Conservation (phyloP, 2,329 filamentous ascomycete genomes). For the Aspergillus fructus region DNA sequence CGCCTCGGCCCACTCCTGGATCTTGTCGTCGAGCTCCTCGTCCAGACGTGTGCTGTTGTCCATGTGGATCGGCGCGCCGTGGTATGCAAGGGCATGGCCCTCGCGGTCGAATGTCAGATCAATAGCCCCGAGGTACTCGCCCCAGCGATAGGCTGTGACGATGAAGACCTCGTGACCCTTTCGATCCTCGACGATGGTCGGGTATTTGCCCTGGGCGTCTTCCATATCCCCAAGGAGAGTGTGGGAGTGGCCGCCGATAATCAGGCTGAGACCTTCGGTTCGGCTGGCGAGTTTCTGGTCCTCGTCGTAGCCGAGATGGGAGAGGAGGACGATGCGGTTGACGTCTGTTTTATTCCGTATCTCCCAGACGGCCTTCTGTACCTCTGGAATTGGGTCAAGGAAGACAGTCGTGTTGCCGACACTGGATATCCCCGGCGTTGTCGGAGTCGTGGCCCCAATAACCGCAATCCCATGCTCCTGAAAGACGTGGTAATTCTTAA, state of each 20-base stretch:
- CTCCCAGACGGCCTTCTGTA: slow-evolving; percentile 4
- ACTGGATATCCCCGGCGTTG: background rate
- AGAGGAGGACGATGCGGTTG: slow-evolving; percentile 5
- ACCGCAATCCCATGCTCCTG: background rate
- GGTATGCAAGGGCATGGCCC: slow-evolving; percentile 3
- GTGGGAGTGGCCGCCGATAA: slow-evolving; percentile 4
- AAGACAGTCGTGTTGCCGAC: slow-evolving; percentile 4
- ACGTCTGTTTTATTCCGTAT: slow-evolving; percentile 1
- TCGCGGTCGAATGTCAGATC: slow-evolving; percentile 2
- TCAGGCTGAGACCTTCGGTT: slow-evolving; percentile 3
- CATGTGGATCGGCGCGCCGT: slow-evolving; percentile 8
- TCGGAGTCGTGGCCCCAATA: background rate
- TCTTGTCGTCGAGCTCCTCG: background rate
- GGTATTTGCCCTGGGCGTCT: background rate
- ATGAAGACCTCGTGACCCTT: background rate
- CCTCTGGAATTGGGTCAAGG: background rate
- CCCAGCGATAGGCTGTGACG: slow-evolving; percentile 6
- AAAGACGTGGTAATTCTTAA: slow-evolving; percentile 6
- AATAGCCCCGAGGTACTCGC: slow-evolving; percentile 1
- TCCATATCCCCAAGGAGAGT: slow-evolving; percentile 7
- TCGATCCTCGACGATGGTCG: slow-evolving; percentile 4
- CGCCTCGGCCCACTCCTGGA: background rate
- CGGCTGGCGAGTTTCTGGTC: slow-evolving; percentile 1
- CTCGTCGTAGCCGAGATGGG: slow-evolving; percentile 4
- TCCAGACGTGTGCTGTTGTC: slow-evolving; percentile 5